Evolutionary conservation across 2,329 filamentous ascomycete species (phyloP).

Genomic region (Beauveria sp.): DNA sequence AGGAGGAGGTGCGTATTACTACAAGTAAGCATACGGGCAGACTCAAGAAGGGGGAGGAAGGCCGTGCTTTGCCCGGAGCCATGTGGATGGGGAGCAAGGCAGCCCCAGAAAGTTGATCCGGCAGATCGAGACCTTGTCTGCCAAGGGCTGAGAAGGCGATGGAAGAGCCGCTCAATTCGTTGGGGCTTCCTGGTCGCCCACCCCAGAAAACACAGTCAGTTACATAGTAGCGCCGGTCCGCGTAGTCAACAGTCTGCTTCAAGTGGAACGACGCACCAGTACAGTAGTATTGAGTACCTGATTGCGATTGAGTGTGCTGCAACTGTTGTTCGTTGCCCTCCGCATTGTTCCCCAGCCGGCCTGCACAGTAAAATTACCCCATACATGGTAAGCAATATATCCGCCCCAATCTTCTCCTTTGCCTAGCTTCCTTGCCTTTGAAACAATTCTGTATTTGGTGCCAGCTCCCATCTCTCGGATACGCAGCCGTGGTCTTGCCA

Average conservation of each 20-base stretch:
- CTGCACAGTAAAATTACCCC: background rate
- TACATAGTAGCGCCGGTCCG: constrained; percentile 1
- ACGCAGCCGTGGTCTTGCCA: constrained; percentile 4
- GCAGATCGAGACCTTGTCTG: constrained; percentile 10
- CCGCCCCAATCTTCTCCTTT: background rate
- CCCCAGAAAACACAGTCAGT: background rate
- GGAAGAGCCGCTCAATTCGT: constrained; percentile 9
- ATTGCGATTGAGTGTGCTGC: background rate
- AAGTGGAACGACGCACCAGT: background rate
- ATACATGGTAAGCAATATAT: constrained; percentile 5
- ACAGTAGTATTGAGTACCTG: background rate
- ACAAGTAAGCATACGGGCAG: background rate
- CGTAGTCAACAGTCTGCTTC: background rate
- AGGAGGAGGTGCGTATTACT: background rate
- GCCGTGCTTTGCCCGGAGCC: background rate
- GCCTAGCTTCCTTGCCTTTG: background rate
- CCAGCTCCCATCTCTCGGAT: constrained; percentile 4
- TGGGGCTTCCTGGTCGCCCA: background rate
- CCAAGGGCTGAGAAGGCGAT: constrained; percentile 9
- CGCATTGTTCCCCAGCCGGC: background rate
- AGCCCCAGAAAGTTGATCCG: constrained; percentile 8
- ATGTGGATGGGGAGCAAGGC: background rate
- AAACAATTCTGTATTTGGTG: background rate
- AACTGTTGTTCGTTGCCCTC: background rate
- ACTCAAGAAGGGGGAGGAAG: background rate